Percentiles rank a stretch among this genome's conserved stretches.
Evolutionary conservation across 495 filamentous ascomycete species (phyloP).

Genomic region (Sordaria brevicollis): DNA sequence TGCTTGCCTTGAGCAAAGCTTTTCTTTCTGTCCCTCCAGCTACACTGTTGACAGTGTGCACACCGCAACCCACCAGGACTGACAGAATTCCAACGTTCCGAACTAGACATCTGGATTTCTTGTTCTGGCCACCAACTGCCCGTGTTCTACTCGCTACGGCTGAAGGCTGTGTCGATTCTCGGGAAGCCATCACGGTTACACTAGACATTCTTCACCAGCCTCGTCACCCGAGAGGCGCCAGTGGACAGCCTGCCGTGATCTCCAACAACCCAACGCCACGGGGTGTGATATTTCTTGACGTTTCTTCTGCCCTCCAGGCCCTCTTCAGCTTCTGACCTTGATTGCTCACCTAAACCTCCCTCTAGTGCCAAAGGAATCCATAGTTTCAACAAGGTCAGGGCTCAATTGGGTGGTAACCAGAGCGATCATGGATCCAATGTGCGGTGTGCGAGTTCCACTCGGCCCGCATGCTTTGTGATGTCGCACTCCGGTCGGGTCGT

Average conservation of each 20-base stretch:
- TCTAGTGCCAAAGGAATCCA: background rate
- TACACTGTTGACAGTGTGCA: background rate
- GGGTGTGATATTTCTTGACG: background rate
- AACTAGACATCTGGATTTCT: background rate
- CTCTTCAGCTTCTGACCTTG: background rate
- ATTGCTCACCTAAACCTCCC: background rate
- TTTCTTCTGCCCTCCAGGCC: background rate
- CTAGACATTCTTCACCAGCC: background rate
- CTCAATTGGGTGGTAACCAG: background rate
- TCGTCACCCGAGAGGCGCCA: background rate
- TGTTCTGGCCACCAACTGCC: background rate
- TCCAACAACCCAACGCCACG: background rate
- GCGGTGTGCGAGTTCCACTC: background rate
- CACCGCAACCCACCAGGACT: background rate
- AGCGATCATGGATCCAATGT: background rate
- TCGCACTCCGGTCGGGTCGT: background rate
- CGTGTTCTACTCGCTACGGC: background rate
- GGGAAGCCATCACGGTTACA: background rate
- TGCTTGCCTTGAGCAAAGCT: background rate
- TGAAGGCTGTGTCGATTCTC: background rate
- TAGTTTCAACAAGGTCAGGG: background rate
- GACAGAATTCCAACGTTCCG: background rate
- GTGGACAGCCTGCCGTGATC: background rate
- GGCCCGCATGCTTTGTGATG: background rate
- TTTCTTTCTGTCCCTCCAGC: background rate